Base-by-base conservation (phyloP, 441 rosid species). In the Bruguiera hainesii region DNA sequence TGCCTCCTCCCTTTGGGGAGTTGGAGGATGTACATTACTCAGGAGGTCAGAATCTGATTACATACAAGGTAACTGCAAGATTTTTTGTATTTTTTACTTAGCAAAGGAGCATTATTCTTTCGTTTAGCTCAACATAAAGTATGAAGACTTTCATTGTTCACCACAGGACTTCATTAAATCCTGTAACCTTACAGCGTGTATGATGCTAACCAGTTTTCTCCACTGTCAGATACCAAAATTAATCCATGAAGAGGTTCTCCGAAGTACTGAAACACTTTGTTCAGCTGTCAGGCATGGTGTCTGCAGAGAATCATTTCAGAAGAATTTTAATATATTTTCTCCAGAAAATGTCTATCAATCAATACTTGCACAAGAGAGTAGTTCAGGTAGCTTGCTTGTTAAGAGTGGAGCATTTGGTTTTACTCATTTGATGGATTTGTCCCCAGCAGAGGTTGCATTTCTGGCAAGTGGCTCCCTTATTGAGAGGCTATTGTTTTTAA, bases 1-100 rank as follows among this genome's bases (percentile, higher is more conserved):
- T 85, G 50, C 90, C 98, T 51, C 86, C 97, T 76, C 87, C 98
- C 31, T 95, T 95, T 78, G 99, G 99, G 64, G 99, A 95, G 81
- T 84, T 86, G 78, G 99, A 92, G 79, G 96, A 90, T 56, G 64
- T 92, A 78, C 88, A 83, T 74, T 92, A 85, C 70, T 70, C 96
- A 18, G 99, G 98, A 57, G 78, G 86, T 76, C 84, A 78, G 69
- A 95, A 90, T 83, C 98, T 97, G 35, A 87, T 95, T 75, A 70
- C 68, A 31, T 90, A 83, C 82, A 75, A 90, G 99, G 99, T 95
- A 80, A 53, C 23, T 26, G 16, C 15, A n/a, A 23, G 25, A 7
- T 7, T 33, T 33, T 33, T 33, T 33, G 7, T 33, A 6, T n/a
- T 2, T 7, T 23, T 23, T 0, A 2, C 5, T 53, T 53, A 5